These are phyloP conservation scores for Ceriops zippeliana DNA, from an alignment of 345 rosid genomes.

Conservation along the genomic window DNA sequence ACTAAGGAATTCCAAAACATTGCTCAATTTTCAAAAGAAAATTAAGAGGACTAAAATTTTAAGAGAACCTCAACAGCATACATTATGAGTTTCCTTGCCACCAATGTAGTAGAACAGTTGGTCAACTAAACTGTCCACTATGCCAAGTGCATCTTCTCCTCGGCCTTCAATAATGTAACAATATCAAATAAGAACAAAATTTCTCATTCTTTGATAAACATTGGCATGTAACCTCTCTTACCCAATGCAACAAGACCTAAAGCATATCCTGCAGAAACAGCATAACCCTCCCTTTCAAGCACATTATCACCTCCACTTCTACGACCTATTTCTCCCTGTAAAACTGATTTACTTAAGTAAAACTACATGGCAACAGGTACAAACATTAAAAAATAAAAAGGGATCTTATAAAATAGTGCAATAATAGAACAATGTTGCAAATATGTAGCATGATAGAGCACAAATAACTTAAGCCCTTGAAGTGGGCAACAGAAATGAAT, in stretches of 20 bases:
- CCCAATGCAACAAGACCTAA: constrained; percentile 96
- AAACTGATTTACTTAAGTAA: constrained; percentile 14
- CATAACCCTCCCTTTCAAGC: constrained; percentile 99
- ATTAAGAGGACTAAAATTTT: constrained; percentile 8
- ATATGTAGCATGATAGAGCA: constrained; percentile 5
- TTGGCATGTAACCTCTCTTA: constrained; percentile 33
- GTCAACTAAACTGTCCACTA: constrained; percentile 66
- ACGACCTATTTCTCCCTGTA: constrained; percentile 94
- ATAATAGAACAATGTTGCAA: constrained; percentile 8
- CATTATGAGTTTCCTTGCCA: constrained; percentile 71
- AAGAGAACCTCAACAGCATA: constrained; percentile 33
- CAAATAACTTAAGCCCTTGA: neutral
- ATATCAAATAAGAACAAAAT: neutral
- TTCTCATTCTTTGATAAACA: neutral
- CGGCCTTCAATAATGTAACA: constrained; percentile 58
- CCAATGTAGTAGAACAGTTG: constrained; percentile 81
- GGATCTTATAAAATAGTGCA: constrained; percentile 3
- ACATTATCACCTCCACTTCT: constrained; percentile 98
- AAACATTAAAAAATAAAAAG: neutral
- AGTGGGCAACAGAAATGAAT: constrained; percentile 7
- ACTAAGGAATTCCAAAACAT: constrained; percentile 8
- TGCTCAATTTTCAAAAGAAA: constrained; percentile 10
- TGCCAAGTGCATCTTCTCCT: constrained; percentile 77
- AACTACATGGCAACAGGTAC: constrained; percentile 15
- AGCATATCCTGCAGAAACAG: constrained; percentile 97